Percentiles rank a stretch among this genome's conserved stretches.
These are phyloP conservation scores for Daedaleopsis nitida DNA, from an alignment of 768 basidiomycete genomes.

Conservation along the genomic window DNA sequence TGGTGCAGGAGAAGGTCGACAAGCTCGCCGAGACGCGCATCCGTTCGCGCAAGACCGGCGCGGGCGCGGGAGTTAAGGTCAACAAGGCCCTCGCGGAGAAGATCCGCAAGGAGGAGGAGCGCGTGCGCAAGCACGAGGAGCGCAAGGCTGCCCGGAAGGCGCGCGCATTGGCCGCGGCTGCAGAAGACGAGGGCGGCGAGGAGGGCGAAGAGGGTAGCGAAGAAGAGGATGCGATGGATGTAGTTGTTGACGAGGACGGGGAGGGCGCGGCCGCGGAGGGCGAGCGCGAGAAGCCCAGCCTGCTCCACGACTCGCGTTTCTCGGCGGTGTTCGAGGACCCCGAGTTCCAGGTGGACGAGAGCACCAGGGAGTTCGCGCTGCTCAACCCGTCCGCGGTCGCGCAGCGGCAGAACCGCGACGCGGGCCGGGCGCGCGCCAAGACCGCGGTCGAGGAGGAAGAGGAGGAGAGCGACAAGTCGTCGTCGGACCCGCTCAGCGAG, in stretches of 20 bases:
- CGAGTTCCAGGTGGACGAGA: conserved; percentile 90
- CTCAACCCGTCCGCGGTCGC: conserved; percentile 87
- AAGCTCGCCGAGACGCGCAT: conserved; percentile 94
- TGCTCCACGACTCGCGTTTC: conserved; percentile 90
- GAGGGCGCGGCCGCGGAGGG: conserved; percentile 30
- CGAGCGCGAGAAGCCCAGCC: conserved; percentile 40
- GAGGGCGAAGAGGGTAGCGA: conserved; percentile 23
- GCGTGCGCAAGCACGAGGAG: conserved; percentile 54
- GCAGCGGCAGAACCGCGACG: conserved; percentile 41
- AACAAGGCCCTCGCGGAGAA: conserved; percentile 88
- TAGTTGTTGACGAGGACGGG: conserved; percentile 35
- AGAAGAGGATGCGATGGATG: conserved; percentile 35
- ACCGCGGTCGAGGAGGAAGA: conserved; percentile 90
- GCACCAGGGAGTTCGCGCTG: conserved; percentile 83
- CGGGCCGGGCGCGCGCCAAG: conserved; percentile 42
- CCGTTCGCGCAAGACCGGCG: conserved; percentile 69
- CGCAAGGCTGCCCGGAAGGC: conserved; percentile 41
- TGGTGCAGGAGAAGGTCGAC: conserved; percentile 87
- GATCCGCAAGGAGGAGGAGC: conserved; percentile 67
- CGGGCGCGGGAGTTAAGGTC: conserved; percentile 62
- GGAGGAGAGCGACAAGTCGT: conserved; percentile 77
- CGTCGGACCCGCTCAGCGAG: conserved; percentile 43
- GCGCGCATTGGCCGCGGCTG: conserved; percentile 43
- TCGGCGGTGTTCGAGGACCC: conserved; percentile 87
- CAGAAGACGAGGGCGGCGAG: conserved; percentile 46